A percentile compares a stretch with the other conserved stretches of the same genome.
Conservation (phyloP, 495 filamentous ascomycete species). For the Darksidea phi region DNA sequence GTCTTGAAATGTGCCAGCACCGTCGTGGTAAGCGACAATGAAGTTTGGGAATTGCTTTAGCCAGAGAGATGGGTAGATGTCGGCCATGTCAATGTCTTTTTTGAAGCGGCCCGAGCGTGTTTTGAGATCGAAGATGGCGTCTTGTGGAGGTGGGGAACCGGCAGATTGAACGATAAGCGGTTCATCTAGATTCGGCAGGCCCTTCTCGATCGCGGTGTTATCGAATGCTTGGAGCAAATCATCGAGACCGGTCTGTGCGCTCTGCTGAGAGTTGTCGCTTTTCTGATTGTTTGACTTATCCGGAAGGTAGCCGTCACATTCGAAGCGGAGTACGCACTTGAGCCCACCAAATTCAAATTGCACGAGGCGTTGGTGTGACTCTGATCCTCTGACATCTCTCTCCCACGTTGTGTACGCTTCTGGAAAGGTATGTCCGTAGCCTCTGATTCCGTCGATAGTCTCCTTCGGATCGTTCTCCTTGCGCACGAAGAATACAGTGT, state of each 20-base stretch:
- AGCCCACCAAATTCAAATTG: slow-evolving; percentile 59
- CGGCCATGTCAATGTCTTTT: slow-evolving; percentile 44
- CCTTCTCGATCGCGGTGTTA: not conserved
- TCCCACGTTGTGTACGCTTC: slow-evolving; percentile 64
- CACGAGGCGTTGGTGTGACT: slow-evolving; percentile 63
- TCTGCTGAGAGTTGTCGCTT: not conserved
- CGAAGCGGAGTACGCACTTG: slow-evolving; percentile 58
- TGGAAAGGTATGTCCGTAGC: slow-evolving; percentile 65
- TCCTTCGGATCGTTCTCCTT: slow-evolving; percentile 56
- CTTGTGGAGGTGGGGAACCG: slow-evolving; percentile 46
- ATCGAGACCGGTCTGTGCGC: not conserved
- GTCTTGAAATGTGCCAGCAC: slow-evolving; percentile 53
- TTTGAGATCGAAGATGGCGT: slow-evolving; percentile 64
- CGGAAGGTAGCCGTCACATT: slow-evolving; percentile 59
- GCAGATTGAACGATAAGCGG: slow-evolving; percentile 16
- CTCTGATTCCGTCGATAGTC: slow-evolving; percentile 52
- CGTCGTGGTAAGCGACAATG: slow-evolving; percentile 58
- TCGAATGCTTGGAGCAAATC: slow-evolving; percentile 9
- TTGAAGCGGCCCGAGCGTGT: slow-evolving; percentile 51
- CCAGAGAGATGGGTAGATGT: slow-evolving; percentile 60
- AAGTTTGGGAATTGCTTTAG: slow-evolving; percentile 61
- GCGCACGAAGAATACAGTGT: slow-evolving; percentile 63
- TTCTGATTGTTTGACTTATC: not conserved
- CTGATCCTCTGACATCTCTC: slow-evolving; percentile 49
- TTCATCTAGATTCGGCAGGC: not conserved